Percentiles rank a stretch among this genome's conserved stretches.
These are phyloP conservation scores for Cubamyces lactineus DNA, from an alignment of 768 basidiomycete genomes.

Conservation along the genomic window DNA sequence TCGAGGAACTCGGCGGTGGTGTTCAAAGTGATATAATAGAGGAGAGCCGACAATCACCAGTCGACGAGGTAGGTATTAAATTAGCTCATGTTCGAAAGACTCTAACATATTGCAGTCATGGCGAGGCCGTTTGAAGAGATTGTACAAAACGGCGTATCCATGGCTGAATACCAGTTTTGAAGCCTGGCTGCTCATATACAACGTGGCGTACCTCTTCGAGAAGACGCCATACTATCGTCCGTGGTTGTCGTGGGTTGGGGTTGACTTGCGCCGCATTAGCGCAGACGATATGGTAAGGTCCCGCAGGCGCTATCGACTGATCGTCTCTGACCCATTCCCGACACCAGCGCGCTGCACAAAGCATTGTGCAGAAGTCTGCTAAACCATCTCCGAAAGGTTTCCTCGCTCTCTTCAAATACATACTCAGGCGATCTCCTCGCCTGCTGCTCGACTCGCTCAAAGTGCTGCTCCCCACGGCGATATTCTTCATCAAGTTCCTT, in stretches of 20 bases:
- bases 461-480: constrained; percentile 80
- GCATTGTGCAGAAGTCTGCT: constrained; percentile 23
- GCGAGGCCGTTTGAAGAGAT: constrained; percentile 54
- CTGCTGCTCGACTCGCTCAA: constrained; percentile 77
- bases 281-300: constrained; percentile 75
- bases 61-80: constrained; percentile 51
- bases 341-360: constrained; percentile 33
- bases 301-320: background rate
- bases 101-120: constrained; percentile 46
- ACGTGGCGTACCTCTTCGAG: constrained; percentile 90
- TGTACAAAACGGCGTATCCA: constrained; percentile 80
- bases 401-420: constrained; percentile 46
- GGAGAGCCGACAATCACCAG: constrained; percentile 48
- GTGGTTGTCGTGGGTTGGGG: constrained; percentile 85
- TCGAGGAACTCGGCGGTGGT: constrained; percentile 87
- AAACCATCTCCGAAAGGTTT: constrained; percentile 40
- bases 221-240: constrained; percentile 85
- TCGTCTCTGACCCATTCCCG: constrained; percentile 1
- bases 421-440: constrained; percentile 58
- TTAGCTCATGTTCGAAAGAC: background rate
- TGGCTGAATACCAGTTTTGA: constrained; percentile 80
- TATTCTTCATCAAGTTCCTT: constrained; percentile 94
- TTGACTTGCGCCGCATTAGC: constrained; percentile 80
- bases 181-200: constrained; percentile 80
- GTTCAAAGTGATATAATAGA: constrained; percentile 66